These are phyloP conservation scores for Gossypium thurberi DNA, from an alignment of 345 rosid genomes.

Conservation along the genomic window DNA sequence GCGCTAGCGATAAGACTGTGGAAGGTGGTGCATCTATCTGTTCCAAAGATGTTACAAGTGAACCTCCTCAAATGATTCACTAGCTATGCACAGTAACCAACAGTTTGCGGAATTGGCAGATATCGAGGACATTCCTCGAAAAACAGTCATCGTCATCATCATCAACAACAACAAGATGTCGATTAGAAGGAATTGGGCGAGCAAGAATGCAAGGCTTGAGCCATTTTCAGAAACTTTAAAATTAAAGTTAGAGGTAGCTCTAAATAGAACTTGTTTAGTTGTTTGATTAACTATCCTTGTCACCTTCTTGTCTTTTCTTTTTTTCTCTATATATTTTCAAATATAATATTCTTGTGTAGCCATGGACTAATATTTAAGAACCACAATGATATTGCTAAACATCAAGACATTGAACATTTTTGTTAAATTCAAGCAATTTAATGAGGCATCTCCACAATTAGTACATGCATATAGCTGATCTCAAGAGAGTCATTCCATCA, in stretches of 20 bases:
- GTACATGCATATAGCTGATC: too few species aligned
- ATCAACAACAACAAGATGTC: slow-evolving; percentile 19
- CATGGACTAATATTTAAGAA: not conserved
- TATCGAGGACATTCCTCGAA: slow-evolving; percentile 22
- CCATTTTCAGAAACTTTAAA: slow-evolving; percentile 28
- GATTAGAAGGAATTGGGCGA: slow-evolving; percentile 20
- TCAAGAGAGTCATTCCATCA: not conserved
- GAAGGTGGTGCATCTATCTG: slow-evolving; percentile 12
- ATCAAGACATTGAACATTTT: not conserved
- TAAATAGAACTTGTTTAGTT: not conserved
- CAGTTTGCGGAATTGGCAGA: slow-evolving; percentile 38
- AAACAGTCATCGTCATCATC: slow-evolving; percentile 9
- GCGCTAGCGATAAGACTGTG: not conserved
- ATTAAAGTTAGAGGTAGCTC: slow-evolving; percentile 4
- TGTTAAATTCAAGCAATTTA: not conserved
- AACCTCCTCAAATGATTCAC: slow-evolving; percentile 12
- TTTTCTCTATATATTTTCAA: not conserved
- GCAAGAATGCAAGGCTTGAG: slow-evolving; percentile 18
- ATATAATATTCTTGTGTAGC: not conserved
- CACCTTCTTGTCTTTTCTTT: not conserved
- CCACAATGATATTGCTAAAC: slow-evolving; percentile 8
- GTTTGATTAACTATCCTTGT: not conserved
- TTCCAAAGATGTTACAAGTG: not conserved
- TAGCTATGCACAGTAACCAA: not conserved
- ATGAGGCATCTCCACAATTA: not conserved